Evolutionary conservation across 768 basidiomycete species (phyloP).

Genomic region (Mycena crocata): DNA sequence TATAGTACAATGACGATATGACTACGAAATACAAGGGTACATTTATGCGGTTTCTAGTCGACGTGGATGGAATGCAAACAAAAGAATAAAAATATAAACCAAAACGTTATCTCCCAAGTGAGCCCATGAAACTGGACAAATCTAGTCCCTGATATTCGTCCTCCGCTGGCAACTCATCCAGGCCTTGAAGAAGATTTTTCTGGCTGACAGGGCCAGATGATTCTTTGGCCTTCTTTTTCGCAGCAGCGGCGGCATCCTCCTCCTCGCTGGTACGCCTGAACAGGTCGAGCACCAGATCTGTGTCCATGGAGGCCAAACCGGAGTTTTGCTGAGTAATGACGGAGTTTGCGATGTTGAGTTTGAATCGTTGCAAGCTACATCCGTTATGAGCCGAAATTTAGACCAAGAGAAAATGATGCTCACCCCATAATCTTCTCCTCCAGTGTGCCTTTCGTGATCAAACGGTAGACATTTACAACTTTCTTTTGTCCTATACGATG

Average conservation of each 20-base stretch:
- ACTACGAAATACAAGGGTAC: conserved; percentile 34
- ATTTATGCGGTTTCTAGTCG: conserved; percentile 32
- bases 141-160: conserved; percentile 94
- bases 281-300: conserved; percentile 94
- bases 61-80: conserved; percentile 16
- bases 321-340: conserved; percentile 98
- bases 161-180: conserved; percentile 92
- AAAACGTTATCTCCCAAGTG: conserved; percentile 67
- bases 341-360: conserved; percentile 96
- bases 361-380: conserved; percentile 93
- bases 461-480: conserved; percentile 97
- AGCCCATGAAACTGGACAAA: conserved; percentile 88
- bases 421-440: conserved; percentile 99
- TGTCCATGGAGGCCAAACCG: conserved; percentile 94
- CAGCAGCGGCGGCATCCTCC: conserved; percentile 66
- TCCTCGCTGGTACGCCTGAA: conserved; percentile 88
- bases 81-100: conserved; percentile 43
- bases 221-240: conserved; percentile 67
- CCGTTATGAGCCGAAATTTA: conserved; percentile 25
- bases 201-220: conserved; percentile 70
- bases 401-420: conserved; percentile 39
- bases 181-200: conserved; percentile 87
- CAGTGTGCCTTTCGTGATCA: conserved; percentile 96
- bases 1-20: conserved; percentile 30
- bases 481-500: conserved; percentile 99